Base-by-base conservation (phyloP, 805 yeast genomes). In the Metschnikowia corniflorae region DNA sequence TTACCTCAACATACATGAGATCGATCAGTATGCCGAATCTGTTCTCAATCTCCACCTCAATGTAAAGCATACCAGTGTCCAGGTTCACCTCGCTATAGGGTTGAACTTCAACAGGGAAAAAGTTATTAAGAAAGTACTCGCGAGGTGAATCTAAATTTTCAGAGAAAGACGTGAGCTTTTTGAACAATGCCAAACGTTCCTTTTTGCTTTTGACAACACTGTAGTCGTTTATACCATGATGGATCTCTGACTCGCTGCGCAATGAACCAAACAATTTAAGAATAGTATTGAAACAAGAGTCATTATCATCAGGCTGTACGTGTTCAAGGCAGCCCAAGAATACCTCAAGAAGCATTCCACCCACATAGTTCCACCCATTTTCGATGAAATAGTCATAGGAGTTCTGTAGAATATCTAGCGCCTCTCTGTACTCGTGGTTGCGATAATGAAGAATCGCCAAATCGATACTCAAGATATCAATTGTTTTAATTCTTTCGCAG, bases 291-390 rank as follows among this genome's bases (percentile, higher is more conserved):
- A 71, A 40, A 7, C 73, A 45, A n/a, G 61, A 50, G 2, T 40
- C 41, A 21, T 51, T 51, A 23, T 59, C 52, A 6, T 46, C 37
- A 2, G 59, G 51, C 9, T 50, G 43, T 5, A 51, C 37, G 47
- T 72, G 62, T 42, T 75, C 76, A 24, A 88, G 65, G 49, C 95
- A 86, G 26, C 78, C 77, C 19, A 85, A 70, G 52, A 81, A 87
- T 1, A 80, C 65, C 46, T 77, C 78, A 25, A 86, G 65, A 13
- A 91, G 59, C n/a, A 72, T 60, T 5, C 77, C 70, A 1, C 94
- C 85, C 52, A 87, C 76, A 29, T 64, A 58, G 33, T 74, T 74
- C 97, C 97, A 89, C 1, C 88, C 86, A 31, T 80, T 76, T 14
- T 70, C 60, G 6, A 74, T 70, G 51, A 84, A 88, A 37, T 77